Evolutionary conservation across 768 basidiomycete species (phyloP), one percentile per base, ranked within the genome.

Genomic region (Plicaturopsis crispa): DNA sequence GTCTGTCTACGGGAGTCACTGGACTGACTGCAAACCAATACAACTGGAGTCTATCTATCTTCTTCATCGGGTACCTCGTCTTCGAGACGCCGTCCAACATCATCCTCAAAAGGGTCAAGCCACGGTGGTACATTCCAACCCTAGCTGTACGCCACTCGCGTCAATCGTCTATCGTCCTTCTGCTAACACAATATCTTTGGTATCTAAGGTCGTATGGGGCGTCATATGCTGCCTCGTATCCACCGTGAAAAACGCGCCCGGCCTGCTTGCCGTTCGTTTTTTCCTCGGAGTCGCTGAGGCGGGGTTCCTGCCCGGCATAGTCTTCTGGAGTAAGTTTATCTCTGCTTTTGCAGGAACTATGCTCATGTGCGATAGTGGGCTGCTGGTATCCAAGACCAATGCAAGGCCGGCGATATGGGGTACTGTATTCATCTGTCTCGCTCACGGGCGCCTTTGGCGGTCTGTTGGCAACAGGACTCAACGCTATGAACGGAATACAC

Each of bases 251-350:
- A 45, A 23, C 31, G 46, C 54, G 4, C 37, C 50, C 7, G 50
- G 49, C 5, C 44, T 63, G 5, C 44, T 45, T 21, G 53, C 39
- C 14, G 44, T 49, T 4, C 47, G 54, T 7, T 51, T 55, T 38
- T 47, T 47, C 28, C 49, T 61, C 18, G 59, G 60, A 5, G 44
- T 53, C 18, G 50, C 57, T 3, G 65, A 67, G 42, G 63, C 64
- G 5, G 64, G 67, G 13, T 56, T 65, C 42, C 52, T 62, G 37
- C 65, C 64, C 6, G 65, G 62, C 21, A 54, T 65, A 28, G 48
- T 41, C 6, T 45, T 59, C 14, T 67, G 58, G n/a, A n/a, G n/a
- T n/a, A n/a, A n/a, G n/a, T 34, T 8, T 18, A 11, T 34, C 33
- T 11, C 33, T 10, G 8, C 8, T 34, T 8, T 34, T 8, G 10